Base-by-base conservation (phyloP, 2,329 filamentous ascomycete genomes). In the Alternaria longipes region DNA sequence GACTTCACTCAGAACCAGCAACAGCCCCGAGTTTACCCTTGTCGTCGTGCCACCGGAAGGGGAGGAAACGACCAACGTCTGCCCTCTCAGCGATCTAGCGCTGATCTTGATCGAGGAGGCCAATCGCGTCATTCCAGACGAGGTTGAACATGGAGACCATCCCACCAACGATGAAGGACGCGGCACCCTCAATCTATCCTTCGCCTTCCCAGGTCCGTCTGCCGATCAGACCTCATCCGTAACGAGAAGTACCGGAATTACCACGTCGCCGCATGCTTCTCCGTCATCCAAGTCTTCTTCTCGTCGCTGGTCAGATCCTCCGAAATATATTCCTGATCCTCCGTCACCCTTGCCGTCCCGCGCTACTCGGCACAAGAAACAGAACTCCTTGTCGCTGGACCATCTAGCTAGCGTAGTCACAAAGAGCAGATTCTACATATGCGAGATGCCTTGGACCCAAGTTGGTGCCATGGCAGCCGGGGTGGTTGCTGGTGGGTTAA, bases 361-460 rank as follows among this genome's bases (percentile, higher is more conserved):
- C 30, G 22, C 30, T 30, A 38, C 20, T 11, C 41, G 32, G 12
- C 30, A 51, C 40, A 45, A 12, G 30, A 51, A 44, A 8, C 46
- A 32, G 14, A 24, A 34, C 14, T 49, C 55, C 7, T 34, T 18
- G 12, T 18, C 16, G 5, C 22, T 34, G 11, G 56, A 54, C n/a
- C 46, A 47, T 24, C n/a, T 59, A 8, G 47, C 34, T 24, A 49
- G 32, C n/a, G 49, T 32, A 20, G 20, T 52, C 5, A 52, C 55
- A 12, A 57, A 41, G 6, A 32, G 55, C 18, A 54, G 41, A 32
- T 24, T 46, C 41, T 47, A 53, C 38, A 2, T 57, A 20, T 14
- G 9, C 12, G 16, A 36, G 3, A 20, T 52, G n/a, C 16, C 38
- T 9, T 60, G 57, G 52, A 56, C 38, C n/a, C 34, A 46, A 4